Conservation (phyloP, 106 monocot species). For the Cymbidium sinense region DNA sequence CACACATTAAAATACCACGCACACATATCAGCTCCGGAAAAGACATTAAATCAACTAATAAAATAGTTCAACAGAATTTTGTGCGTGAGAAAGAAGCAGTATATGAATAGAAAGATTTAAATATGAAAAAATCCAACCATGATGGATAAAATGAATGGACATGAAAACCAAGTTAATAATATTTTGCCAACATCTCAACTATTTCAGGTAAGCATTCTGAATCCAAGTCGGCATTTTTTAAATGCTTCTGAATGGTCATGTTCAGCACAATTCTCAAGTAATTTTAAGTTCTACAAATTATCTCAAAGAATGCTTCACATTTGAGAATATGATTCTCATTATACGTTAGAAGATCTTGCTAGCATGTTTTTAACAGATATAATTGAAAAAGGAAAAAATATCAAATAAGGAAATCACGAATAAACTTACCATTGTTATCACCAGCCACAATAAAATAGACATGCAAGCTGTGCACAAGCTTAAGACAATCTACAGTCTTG, state of each 20-base stretch:
- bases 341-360: neutral
- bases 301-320: too few species aligned
- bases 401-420: neutral
- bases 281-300: too few species aligned
- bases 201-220: neutral
- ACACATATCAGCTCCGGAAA: neutral
- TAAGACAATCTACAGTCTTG: constrained; percentile 89
- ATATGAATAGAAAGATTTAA: neutral
- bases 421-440: constrained; percentile 52
- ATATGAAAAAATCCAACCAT: neutral
- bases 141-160: neutral
- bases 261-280: neutral
- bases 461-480: constrained; percentile 84
- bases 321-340: neutral
- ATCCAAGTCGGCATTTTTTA: neutral
- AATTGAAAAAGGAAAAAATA: neutral
- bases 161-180: neutral
- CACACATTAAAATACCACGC: neutral
- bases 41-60: neutral
- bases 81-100: neutral
- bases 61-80: neutral
- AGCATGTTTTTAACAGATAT: neutral
- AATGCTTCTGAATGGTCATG: neutral
- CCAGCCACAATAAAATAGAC: constrained; percentile 76
- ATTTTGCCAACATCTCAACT: neutral